Evolutionary conservation across 148 eudicot species (phyloP).

Genomic region (Fagopyrum esculentum): DNA sequence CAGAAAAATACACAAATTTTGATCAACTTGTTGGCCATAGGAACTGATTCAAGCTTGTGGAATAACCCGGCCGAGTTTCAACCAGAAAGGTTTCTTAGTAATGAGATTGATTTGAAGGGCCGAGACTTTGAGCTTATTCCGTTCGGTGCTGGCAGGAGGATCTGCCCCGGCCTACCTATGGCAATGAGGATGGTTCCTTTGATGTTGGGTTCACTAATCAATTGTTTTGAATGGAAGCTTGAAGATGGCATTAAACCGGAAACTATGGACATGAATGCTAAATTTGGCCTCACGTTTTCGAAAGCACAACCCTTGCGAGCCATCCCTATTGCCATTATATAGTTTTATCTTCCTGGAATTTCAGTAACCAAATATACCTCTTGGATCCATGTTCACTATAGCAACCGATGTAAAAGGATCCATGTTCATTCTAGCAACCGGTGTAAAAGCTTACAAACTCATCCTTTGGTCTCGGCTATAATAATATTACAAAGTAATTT

Average conservation of each 20-base stretch:
- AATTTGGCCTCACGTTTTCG: constrained; percentile 19
- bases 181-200: constrained; percentile 24
- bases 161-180: constrained; percentile 31
- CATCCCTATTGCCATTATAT: constrained; percentile 12
- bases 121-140: not conserved
- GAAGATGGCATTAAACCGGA: constrained; percentile 20
- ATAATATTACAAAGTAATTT: too few species aligned
- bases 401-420: too few species aligned
- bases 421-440: too few species aligned
- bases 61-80: constrained; percentile 10
- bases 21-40: constrained; percentile 35
- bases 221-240: constrained; percentile 29
- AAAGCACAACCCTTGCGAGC: constrained; percentile 20
- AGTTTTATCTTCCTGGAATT: not conserved
- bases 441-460: too few species aligned
- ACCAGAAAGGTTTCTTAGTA: constrained; percentile 31
- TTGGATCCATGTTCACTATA: too few species aligned
- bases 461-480: too few species aligned
- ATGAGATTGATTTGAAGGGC: constrained; percentile 25
- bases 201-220: constrained; percentile 27
- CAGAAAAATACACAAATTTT: constrained; percentile 29
- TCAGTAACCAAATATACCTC: too few species aligned
- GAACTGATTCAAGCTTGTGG: constrained; percentile 18
- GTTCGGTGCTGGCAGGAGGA: constrained; percentile 6
- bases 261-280: constrained; percentile 27